Base-by-base conservation (phyloP, 805 yeast species). In the Millerago galiae region DNA sequence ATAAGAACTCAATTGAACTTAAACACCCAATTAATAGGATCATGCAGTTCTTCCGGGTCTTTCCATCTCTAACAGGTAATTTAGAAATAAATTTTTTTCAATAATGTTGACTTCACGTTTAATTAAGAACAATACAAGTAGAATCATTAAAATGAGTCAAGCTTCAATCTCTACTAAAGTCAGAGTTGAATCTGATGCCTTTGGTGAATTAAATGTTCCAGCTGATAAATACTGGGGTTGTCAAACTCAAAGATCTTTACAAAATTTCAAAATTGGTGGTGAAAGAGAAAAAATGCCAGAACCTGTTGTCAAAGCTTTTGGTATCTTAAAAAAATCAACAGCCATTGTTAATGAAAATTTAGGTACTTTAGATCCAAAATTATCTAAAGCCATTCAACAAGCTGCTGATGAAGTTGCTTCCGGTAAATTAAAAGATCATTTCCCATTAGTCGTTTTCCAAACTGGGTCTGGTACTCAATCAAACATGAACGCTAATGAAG, bases 391-490 rank as follows among this genome's bases (percentile, higher is more conserved):
- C 40, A 93, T 93, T 62, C 81, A 86, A 69, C 75, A 81, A 62
- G 99, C 98, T 39, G 97, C 98, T 46, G 83, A 89, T 55, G 99
- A 93, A 67, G 98, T 93, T 32, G 74, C 85, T 38, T 87, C 83
- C 55, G 99, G 99, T 52, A 86, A 88, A 66, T 77, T 93, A 62
- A 75, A 79, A 49, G 95, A 84, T 58, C 96, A 93, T 67, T 93
- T 93, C 81, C 99, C 99, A 45, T 74, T 93, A 64, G 99, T 93
- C 45, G 97, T 93, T 30, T 93, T 89, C 84, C 99, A 93, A 73
- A 93, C 99, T 47, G 99, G 99, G 46, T 86, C 96, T 27, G 99
- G 99, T 65, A 93, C 99, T 45, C 99, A 93, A 70, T 83, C 95
- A 50, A 93, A 93, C 75, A 93, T 93, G 98, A 91, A 93, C 67